Evolutionary conservation across 768 basidiomycete species (phyloP), one percentile per base, ranked within the genome.

Genomic region (Serendipita sp.): DNA sequence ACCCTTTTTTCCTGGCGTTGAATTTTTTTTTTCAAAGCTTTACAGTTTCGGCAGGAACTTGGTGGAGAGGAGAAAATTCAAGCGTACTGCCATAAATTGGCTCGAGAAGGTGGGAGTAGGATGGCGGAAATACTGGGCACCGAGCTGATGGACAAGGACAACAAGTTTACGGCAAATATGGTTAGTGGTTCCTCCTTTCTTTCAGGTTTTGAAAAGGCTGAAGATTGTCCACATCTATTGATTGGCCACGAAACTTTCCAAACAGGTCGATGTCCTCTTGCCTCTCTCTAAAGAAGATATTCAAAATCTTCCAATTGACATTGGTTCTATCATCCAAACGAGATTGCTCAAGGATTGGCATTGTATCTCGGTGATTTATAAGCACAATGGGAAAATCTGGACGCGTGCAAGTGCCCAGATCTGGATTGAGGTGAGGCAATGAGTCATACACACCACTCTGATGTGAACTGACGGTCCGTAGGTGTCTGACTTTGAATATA

Each of bases 61-160:
- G 90, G 90, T 1, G 89, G 90, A 3, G 90, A 93, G 70, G 71
- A 78, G 26, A 77, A 75, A 48, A 92, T 93, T 64, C 81, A 79
- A 66, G 72, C 73, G 5, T 90, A 91, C 70, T 88, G 82, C 66
- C 85, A 83, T 70, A 67, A 75, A 5, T 76, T 90, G 3, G 90
- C 88, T 3, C 64, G 86, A 2, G 70, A 78, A 45, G 90, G 88
- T 4, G 89, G 86, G 0, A 77, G 75, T 64, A 68, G 70, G 9
- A 74, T 90, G 5, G 82, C 83, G 1, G 74, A 81, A 63, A 71
- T 81, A 5, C 75, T 90, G 43, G 81, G 80, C 1, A 90, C 88
- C 0, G 65, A 68, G 2, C 75, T 85, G 3, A 74, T 91, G 75
- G 84, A 89, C 63, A 78, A 81, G 48, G 72, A 74, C 1, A 76